A percentile compares a stretch with the other conserved stretches of the same genome.
Evolutionary conservation across 257 asterid species (phyloP).

Genomic region (Catharanthus roseus): DNA sequence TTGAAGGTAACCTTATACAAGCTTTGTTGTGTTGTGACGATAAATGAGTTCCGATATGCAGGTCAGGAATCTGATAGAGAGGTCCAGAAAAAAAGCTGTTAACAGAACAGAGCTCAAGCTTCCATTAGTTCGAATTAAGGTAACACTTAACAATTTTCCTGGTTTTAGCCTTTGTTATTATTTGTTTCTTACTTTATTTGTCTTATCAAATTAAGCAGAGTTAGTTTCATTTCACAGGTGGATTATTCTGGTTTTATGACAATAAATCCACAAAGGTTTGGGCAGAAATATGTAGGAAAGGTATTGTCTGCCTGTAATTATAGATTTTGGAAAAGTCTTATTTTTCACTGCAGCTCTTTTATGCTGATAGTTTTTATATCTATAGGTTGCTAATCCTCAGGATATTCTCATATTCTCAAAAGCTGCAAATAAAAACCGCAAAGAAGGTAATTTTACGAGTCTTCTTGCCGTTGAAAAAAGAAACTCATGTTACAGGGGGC

Average conservation of each 20-base stretch:
- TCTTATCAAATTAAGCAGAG: constrained; percentile 18
- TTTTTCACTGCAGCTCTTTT: not conserved
- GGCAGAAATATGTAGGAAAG: constrained; percentile 97
- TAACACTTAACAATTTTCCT: constrained; percentile 16
- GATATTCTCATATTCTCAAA: constrained; percentile 96
- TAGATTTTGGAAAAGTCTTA: not conserved
- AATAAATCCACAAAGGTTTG: constrained; percentile 93
- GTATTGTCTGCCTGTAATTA: constrained; percentile 28
- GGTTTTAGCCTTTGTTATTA: constrained; percentile 6
- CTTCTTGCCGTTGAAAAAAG: constrained; percentile 8
- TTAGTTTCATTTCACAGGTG: constrained; percentile 51
- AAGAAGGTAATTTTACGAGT: constrained; percentile 46
- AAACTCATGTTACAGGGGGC: not conserved
- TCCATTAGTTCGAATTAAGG: constrained; percentile 91
- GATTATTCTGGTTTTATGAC: constrained; percentile 99
- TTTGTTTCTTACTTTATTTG: constrained; percentile 6
- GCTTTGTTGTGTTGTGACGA: not conserved
- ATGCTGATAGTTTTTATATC: constrained; percentile 15
- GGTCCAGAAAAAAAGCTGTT: constrained; percentile 48
- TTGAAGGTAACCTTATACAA: not conserved
- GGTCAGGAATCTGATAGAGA: constrained; percentile 79
- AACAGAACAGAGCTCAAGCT: constrained; percentile 66
- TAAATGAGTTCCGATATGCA: constrained; percentile 18
- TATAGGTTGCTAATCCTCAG: constrained; percentile 98
- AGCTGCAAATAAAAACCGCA: constrained; percentile 55